Conservation (phyloP, 768 basidiomycete species). For the Mycena maculata region DNA sequence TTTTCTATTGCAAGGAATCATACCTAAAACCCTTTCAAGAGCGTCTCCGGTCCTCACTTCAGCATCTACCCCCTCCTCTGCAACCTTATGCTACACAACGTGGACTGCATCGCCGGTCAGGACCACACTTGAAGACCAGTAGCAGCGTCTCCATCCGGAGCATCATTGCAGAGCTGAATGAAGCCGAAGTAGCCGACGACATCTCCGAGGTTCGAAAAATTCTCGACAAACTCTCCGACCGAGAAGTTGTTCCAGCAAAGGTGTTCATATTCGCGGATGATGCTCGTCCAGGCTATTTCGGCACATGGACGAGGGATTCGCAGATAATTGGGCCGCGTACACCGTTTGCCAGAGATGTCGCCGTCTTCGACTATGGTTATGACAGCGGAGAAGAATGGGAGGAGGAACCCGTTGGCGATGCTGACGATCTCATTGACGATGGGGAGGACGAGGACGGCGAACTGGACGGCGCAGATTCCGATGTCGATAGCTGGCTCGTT, state of each 20-base stretch:
- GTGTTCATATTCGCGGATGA: slow-evolving; percentile 87
- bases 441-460: slow-evolving; percentile 72
- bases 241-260: slow-evolving; percentile 76
- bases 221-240: slow-evolving; percentile 69
- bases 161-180: slow-evolving; percentile 72
- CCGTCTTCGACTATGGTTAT: slow-evolving; percentile 87
- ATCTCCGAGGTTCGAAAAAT: slow-evolving; percentile 74
- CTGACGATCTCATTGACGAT: slow-evolving; percentile 80
- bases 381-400: slow-evolving; percentile 99
- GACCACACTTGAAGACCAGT: slow-evolving; percentile 49
- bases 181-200: slow-evolving; percentile 83
- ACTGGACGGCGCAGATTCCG: slow-evolving; percentile 74
- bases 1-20: neutral
- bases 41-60: slow-evolving; percentile 52
- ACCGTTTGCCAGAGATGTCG: slow-evolving; percentile 83
- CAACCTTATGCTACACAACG: slow-evolving; percentile 34
- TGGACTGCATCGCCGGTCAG: slow-evolving; percentile 16
- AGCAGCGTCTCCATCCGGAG: slow-evolving; percentile 54
- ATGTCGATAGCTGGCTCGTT: slow-evolving; percentile 83
- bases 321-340: slow-evolving; percentile 82
- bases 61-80: slow-evolving; percentile 46
- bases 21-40: slow-evolving; percentile 42
- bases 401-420: slow-evolving; percentile 83
- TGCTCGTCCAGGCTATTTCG: slow-evolving; percentile 90
- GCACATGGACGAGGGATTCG: slow-evolving; percentile 92